phyloP scores from a whole-genome alignment of 2,329 filamentous ascomycete species.

The Botrytis squamosa region DNA sequence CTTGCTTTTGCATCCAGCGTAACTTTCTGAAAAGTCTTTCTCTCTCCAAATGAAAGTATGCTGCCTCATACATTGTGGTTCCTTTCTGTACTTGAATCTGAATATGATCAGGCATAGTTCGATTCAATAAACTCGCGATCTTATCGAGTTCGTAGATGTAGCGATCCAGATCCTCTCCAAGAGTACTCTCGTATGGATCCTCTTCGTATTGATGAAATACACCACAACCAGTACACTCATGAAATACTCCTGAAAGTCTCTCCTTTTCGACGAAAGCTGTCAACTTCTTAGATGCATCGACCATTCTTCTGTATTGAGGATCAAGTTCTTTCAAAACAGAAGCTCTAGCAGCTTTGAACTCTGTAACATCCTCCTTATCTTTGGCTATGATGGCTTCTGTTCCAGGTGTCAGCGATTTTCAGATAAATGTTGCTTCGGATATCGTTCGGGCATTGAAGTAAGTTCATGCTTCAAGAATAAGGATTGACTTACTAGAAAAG shows the following conservation, averaged over 20 bases:
- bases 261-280: conserved; percentile 18
- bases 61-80: conserved; percentile 17
- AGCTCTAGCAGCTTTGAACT: conserved; percentile 19
- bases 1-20: conserved; percentile 19
- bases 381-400: conserved; percentile 10
- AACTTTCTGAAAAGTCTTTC: conserved; percentile 16
- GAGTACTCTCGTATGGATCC: not conserved
- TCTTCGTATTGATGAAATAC: conserved; percentile 18
- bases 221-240: conserved; percentile 9
- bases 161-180: conserved; percentile 13
- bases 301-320: conserved; percentile 19
- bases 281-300: conserved; percentile 15
- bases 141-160: conserved; percentile 20
- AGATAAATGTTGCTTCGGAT: not conserved
- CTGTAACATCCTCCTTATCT: conserved; percentile 6
- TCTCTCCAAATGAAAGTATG: not conserved
- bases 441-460: not conserved
- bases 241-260: conserved; percentile 2
- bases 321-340: conserved; percentile 10
- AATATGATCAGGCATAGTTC: conserved; percentile 14
- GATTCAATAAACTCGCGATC: conserved; percentile 9
- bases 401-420: not conserved
- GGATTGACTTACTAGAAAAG: conserved; percentile 10
- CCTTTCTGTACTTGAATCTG: conserved; percentile 8
- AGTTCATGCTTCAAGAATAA: not conserved